Evolutionary conservation across 352 stramenopile genomes (phyloP).

Genomic region (Aphanomyces euteiches): DNA sequence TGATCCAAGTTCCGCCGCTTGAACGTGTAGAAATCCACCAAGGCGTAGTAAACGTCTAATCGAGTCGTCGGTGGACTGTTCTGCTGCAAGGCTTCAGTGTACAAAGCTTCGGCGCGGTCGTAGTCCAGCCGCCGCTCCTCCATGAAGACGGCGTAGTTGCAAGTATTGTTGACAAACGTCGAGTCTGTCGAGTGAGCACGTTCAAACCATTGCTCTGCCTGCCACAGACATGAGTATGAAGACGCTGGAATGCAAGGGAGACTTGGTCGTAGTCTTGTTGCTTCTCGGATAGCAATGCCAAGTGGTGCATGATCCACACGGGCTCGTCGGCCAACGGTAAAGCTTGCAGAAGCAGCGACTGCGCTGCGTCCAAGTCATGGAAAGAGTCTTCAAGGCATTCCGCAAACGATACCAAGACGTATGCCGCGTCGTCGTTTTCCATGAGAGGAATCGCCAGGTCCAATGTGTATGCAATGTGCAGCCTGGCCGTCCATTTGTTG

Average conservation of each 20-base stretch:
- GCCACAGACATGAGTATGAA: neutral
- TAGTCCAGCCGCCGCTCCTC: constrained; percentile 14
- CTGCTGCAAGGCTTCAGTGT: neutral
- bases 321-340: neutral
- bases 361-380: neutral
- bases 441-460: neutral
- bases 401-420: constrained; percentile 1
- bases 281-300: constrained; percentile 13
- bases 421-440: neutral
- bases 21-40: constrained; percentile 18
- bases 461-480: neutral
- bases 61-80: neutral
- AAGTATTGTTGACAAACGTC: neutral
- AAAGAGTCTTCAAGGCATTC: constrained; percentile 10
- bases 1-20: constrained; percentile 7
- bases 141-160: constrained; percentile 22
- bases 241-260: neutral
- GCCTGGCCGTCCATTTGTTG: constrained; percentile 7
- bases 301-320: constrained; percentile 15
- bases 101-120: constrained; percentile 8
- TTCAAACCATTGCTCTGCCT: constrained; percentile 19
- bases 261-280: constrained; percentile 5
- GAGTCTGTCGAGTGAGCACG: neutral
- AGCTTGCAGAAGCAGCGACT: neutral
- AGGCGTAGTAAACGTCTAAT: constrained; percentile 3